phyloP scores from a whole-genome alignment of 2,329 filamentous ascomycete species.

The Apiospora malaysiana region DNA sequence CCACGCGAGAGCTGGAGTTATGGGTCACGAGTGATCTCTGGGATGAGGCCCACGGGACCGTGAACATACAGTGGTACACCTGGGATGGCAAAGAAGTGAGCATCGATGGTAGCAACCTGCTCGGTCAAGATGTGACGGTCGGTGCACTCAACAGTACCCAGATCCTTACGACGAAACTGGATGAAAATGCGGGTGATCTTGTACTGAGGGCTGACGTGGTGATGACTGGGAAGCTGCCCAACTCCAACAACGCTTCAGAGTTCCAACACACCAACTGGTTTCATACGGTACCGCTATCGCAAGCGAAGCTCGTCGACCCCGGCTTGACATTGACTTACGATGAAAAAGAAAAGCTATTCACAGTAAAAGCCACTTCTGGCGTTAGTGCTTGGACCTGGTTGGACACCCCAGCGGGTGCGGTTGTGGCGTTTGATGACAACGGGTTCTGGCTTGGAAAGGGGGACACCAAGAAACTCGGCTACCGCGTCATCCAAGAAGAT shows the following conservation, averaged over 20 bases:
- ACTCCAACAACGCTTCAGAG: constrained; percentile 44
- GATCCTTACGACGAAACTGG: not conserved
- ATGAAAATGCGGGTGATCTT: not conserved
- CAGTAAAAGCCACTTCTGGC: not conserved
- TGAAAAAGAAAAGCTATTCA: not conserved
- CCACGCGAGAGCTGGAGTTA: constrained; percentile 54
- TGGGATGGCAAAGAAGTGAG: constrained; percentile 46
- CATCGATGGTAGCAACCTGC: not conserved
- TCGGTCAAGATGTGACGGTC: constrained; percentile 49
- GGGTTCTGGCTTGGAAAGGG: constrained; percentile 55
- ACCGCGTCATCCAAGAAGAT: constrained; percentile 49
- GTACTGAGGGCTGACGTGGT: constrained; percentile 49
- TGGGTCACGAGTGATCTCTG: constrained; percentile 66
- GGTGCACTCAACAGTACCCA: constrained; percentile 58
- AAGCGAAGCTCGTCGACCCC: constrained; percentile 55
- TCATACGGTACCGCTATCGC: constrained; percentile 51
- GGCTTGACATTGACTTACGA: constrained; percentile 37
- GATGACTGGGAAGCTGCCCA: constrained; percentile 52
- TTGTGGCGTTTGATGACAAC: constrained; percentile 59
- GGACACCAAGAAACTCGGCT: constrained; percentile 50
- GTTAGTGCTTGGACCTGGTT: constrained; percentile 7
- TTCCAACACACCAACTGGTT: constrained; percentile 59
- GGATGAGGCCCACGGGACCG: constrained; percentile 51
- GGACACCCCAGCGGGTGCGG: constrained; percentile 49
- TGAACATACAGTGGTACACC: constrained; percentile 57